Conservation (phyloP, 2,329 filamentous ascomycete genomes). For the Aspergillus sp. region DNA sequence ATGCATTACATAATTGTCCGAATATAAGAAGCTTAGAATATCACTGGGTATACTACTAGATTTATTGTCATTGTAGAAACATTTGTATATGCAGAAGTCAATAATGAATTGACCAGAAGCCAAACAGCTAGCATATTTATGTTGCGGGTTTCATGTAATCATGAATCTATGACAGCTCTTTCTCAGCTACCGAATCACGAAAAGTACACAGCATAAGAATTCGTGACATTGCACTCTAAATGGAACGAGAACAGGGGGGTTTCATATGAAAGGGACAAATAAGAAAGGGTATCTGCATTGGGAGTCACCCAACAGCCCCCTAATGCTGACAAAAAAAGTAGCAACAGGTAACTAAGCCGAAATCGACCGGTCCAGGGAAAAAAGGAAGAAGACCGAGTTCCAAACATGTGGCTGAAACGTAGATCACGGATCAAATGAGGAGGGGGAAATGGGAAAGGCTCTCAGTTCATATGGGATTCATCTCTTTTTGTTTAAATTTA, state of each 20-base stretch:
- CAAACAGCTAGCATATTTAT: too few relatives aligned
- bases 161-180: not conserved
- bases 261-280: not conserved
- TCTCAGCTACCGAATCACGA: not conserved
- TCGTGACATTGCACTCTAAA: not conserved
- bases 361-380: not conserved
- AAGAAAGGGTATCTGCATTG: slow-evolving; percentile 1
- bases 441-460: not conserved
- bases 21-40: not conserved
- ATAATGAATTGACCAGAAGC: not conserved
- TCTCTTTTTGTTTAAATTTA: not conserved
- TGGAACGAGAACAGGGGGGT: not conserved
- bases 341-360: not conserved
- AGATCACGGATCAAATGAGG: not conserved
- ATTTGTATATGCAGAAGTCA: not conserved
- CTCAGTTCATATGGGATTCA: slow-evolving; percentile 1
- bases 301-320: slow-evolving; percentile 10
- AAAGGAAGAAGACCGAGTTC: not conserved
- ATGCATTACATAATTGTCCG: not conserved
- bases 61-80: not conserved
- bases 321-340: slow-evolving; percentile 9
- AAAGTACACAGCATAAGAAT: not conserved
- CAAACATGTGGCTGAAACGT: too few relatives aligned
- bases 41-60: not conserved
- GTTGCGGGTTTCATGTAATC: too few relatives aligned